Evolutionary conservation across 108 stramenopile species (phyloP), one percentile per base, ranked within the genome.

Genomic region (Parmales sp.): DNA sequence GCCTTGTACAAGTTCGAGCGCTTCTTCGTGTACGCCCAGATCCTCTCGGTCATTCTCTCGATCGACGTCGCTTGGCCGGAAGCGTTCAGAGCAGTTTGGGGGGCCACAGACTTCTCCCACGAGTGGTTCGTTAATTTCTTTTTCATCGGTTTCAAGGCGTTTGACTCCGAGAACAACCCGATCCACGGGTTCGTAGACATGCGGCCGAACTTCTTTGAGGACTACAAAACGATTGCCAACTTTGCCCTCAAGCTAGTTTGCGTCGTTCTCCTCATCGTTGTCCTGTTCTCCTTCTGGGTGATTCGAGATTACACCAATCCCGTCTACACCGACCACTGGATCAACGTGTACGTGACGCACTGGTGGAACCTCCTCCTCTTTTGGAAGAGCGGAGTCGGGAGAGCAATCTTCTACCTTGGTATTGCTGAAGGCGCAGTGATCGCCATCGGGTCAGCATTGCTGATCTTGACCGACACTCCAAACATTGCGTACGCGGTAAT

Each of bases 281-380:
- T 16, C 26, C 23, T 67, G 28, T 67, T 67, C 66, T 39, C 34
- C 66, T 31, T 67, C 45, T 67, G 66, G 66, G 31, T 28, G 19
- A 18, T 67, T 34, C 11, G 48, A 31, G 66, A 67, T 34, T 67
- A 67, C 45, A 67, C 66, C 16, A 46, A 67, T 36, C 66, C 66
- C 3, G 37, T 18, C 45, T 46, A 13, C 9, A 48, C 45, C 29
- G 31, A 67, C 9, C 25, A 19, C 1, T 67, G 66, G 66, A 41
- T 46, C 13, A 1, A 16, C 6, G 11, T 46, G 1, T 43, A 67
- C 45, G 37, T 67, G 31, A 28, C 26, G 29, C 39, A 48, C 45
- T 67, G 66, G 66, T 67, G 66, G 66, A 48, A 44, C 39, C 9
- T 45, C 1, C 45, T 44, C 5, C 2, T 67, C 5, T 60, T 60